These are phyloP conservation scores for Fusarium bactridioides DNA, from an alignment of 2,329 filamentous ascomycete species.

Conservation along the genomic window DNA sequence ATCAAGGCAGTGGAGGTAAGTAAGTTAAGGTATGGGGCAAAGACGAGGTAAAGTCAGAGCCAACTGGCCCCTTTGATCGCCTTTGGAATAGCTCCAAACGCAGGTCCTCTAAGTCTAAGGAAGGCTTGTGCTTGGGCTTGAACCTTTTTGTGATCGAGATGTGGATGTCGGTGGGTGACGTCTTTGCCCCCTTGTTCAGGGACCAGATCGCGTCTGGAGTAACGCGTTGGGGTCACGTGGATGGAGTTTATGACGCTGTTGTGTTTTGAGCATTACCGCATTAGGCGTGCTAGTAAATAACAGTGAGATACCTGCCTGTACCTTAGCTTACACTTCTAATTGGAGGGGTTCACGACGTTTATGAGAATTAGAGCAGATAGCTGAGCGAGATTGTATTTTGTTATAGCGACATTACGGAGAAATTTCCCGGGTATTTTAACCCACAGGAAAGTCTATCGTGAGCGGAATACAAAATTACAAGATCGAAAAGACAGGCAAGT, in stretches of 20 bases:
- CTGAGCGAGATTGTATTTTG: background rate
- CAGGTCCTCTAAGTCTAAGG: background rate
- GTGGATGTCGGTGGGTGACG: conserved; percentile 22
- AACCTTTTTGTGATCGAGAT: conserved; percentile 22
- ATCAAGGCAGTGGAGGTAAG: background rate
- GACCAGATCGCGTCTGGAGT: conserved; percentile 26
- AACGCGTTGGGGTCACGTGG: conserved; percentile 31
- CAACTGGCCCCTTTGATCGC: conserved; percentile 27
- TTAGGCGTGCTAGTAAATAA: conserved; percentile 7
- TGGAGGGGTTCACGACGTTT: background rate
- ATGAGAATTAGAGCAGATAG: background rate
- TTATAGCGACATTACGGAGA: conserved; percentile 1
- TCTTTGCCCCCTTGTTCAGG: conserved; percentile 26
- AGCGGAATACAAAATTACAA: background rate
- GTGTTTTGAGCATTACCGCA: conserved; percentile 17
- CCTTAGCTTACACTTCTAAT: background rate
- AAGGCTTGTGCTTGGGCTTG: conserved; percentile 1
- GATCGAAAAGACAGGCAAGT: background rate
- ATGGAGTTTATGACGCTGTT: conserved; percentile 5
- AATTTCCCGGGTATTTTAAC: background rate
- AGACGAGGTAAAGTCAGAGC: conserved; percentile 11
- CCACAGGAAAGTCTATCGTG: background rate
- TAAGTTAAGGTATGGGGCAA: conserved; percentile 10
- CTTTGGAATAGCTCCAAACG: conserved; percentile 26
- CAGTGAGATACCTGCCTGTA: background rate